These are phyloP conservation scores for Rhododendron kiyosumense DNA, from an alignment of 148 eudicot genomes.

Conservation along the genomic window DNA sequence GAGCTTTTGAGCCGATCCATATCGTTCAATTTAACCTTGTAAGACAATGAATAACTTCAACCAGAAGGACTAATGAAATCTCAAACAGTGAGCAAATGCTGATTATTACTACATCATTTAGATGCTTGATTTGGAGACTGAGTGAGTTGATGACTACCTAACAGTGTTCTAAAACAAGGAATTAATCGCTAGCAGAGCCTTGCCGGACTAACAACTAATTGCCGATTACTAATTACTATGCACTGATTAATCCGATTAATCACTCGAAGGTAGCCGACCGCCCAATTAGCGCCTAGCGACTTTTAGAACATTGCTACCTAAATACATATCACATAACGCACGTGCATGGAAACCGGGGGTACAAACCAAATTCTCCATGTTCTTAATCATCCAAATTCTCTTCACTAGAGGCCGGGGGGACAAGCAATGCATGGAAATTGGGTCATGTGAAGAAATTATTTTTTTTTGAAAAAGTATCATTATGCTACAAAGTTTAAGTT, in stretches of 20 bases:
- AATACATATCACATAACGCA: neutral
- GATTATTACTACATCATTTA: neutral
- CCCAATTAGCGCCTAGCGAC: no score
- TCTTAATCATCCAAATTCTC: neutral
- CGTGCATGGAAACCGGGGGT: neutral
- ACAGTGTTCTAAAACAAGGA: neutral
- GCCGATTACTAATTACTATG: no score
- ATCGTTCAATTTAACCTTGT: slow-evolving; percentile 10
- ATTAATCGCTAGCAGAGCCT: no score
- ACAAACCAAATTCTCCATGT: neutral
- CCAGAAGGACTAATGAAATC: neutral
- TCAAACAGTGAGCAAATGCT: neutral
- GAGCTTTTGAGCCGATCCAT: slow-evolving; percentile 53
- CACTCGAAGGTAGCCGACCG: no score
- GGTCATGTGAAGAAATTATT: neutral
- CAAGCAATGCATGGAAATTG: neutral
- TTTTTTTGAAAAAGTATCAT: neutral
- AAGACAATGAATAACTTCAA: slow-evolving; percentile 1
- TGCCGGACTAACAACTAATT: no score
- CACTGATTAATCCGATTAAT: no score
- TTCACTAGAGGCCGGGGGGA: neutral
- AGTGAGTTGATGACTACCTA: no score
- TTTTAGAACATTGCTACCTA: neutral
- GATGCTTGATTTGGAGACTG: neutral
- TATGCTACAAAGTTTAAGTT: neutral